Base-by-base conservation (phyloP, 108 stramenopile genomes). In the Skeletonema grethae region DNA sequence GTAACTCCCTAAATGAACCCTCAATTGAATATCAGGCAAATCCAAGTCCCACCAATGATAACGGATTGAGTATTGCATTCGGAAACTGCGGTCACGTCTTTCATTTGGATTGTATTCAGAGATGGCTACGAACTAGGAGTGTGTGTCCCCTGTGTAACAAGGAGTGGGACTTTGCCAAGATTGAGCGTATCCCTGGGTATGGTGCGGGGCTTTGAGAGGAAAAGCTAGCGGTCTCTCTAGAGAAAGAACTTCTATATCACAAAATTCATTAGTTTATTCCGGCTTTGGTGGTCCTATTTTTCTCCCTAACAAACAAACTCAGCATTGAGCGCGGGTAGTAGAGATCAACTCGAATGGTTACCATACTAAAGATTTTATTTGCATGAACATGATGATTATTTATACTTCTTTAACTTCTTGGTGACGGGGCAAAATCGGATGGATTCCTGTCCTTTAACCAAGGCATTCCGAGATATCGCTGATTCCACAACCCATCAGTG, bases 101-200 rank as follows among this genome's bases (percentile, higher is more conserved):
- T 82, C 99, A 99, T 85, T 82, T 98, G 62, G 99, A 99, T 85
- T 99, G 99, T 85, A 98, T 98, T 73, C 97, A 98, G 83, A 90
- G 99, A 58, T 99, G 99, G 99, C 77, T 98, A 61, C 97, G 95
- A 83, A 97, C 98, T 7, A 69, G 97, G 67, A 92, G 89, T 67
- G 98, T 98, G 5, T 99, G 99, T 85, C 98, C 99, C 6, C 86
- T 99, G 22, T 99, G 99, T 66, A 98, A 97, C 79, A 97, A 97
- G 90, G 98, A 98, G 90, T 99, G 99, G 99, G 99, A 99, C 65
- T 98, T 97, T 82, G 90, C 97, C 50, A 99, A 99, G 83, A 99
- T 99, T 77, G 98, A 99, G 80, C 86, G 96, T 50, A 96, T 96
- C 84, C 96, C 93, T 9, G 93, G 96, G 16, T 95, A 95, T 73